phyloP scores from a whole-genome alignment of 768 basidiomycete species.

The Lyophyllum atratum region DNA sequence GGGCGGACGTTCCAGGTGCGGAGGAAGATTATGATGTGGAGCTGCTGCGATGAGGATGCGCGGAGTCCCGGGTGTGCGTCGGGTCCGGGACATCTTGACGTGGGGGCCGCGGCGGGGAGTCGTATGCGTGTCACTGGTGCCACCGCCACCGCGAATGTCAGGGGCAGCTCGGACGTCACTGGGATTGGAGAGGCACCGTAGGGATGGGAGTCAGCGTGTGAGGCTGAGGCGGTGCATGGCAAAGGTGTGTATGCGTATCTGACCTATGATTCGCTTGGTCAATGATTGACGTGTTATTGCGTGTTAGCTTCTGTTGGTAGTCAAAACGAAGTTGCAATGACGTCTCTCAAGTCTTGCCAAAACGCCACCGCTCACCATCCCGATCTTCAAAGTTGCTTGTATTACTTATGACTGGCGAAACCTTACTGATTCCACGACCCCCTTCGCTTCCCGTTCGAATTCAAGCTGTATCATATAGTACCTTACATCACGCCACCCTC shows the following conservation, averaged over 20 bases:
- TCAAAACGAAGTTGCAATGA: too few species aligned
- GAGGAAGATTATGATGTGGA: conserved; percentile 46
- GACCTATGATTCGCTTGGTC: not conserved
- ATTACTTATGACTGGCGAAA: not conserved
- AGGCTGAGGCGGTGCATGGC: not conserved
- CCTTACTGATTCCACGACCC: not conserved
- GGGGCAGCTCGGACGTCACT: not conserved
- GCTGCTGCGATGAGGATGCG: conserved; percentile 47
- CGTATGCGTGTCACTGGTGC: not conserved
- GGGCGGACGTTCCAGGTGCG: conserved; percentile 31
- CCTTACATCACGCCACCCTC: not conserved
- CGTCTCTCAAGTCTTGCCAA: too few species aligned
- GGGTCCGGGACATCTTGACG: conserved; percentile 14
- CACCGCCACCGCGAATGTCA: not conserved
- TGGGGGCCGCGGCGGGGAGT: not conserved
- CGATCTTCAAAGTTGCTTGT: too few species aligned
- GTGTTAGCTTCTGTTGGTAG: not conserved
- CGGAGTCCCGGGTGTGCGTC: conserved; percentile 36
- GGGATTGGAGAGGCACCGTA: not conserved
- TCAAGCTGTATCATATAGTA: not conserved
- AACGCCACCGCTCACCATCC: too few species aligned
- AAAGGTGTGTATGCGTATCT: not conserved
- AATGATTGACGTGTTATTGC: not conserved
- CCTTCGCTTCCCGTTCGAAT: not conserved
- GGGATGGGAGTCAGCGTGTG: not conserved